phyloP scores from a whole-genome alignment of 306 rosid species.

The Cucurbita moschata region DNA sequence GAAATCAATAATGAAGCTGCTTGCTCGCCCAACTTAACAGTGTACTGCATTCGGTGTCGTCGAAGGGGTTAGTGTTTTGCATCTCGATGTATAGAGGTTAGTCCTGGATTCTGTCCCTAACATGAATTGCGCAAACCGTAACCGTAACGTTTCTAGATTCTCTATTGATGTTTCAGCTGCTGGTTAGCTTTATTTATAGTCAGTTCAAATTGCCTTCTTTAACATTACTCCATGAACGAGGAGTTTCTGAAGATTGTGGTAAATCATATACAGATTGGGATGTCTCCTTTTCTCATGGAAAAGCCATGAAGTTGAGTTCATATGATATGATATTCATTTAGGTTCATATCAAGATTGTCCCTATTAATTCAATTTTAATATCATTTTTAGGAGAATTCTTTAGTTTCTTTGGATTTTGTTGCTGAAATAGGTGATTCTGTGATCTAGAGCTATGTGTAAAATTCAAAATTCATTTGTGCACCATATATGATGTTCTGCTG shows the following conservation, averaged over 20 bases:
- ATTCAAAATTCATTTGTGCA: not conserved
- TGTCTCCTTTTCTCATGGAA: not conserved
- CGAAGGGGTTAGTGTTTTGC: slow-evolving; percentile 12
- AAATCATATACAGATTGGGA: not conserved
- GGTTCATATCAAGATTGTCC: not conserved
- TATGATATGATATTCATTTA: not conserved
- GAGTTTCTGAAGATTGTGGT: slow-evolving; percentile 1
- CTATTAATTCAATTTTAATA: not conserved
- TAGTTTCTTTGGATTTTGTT: not conserved
- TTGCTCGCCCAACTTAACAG: slow-evolving; percentile 2
- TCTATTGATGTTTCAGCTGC: slow-evolving; percentile 1
- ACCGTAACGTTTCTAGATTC: slow-evolving; percentile 2
- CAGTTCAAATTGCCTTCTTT: not conserved
- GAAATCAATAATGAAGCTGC: slow-evolving; percentile 44
- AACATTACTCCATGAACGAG: not conserved
- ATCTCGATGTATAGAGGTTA: slow-evolving; percentile 9
- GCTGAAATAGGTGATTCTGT: not conserved
- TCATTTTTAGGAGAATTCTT: not conserved
- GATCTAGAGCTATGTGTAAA: not conserved
- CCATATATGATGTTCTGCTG: not conserved
- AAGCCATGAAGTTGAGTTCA: not conserved
- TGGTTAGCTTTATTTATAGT: not conserved
- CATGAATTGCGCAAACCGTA: not conserved
- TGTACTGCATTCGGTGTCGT: slow-evolving; percentile 20
- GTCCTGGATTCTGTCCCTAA: slow-evolving; percentile 6